Evolutionary conservation across 2,329 filamentous ascomycete species (phyloP), one percentile per base, ranked within the genome.

Genomic region (Tolypocladium inflatum): DNA sequence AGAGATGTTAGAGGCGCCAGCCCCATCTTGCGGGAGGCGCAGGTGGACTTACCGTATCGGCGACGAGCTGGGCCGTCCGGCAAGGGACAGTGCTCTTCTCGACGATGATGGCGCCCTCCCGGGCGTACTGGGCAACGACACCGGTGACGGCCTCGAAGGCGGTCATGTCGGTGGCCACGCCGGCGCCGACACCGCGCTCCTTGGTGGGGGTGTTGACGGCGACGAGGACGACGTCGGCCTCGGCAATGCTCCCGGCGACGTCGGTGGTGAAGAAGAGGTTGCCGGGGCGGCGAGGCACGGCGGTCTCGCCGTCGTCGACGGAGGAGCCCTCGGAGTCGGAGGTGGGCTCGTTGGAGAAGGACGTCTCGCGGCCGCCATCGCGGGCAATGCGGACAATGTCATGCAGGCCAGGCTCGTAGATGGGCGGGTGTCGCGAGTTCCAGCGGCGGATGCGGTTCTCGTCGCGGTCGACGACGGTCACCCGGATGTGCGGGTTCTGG

Each of bases 61-160:
- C 79, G 43, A 91, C 84, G 38, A 85, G 80, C 63, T 89, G 80
- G 2, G 88, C 87, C 6, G 89, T 91, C 60, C 86, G 78, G 69
- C 87, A 90, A 3, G 89, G 89, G 33, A 92, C 89, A 0, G 89
- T 93, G 58, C 84, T 88, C 76, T 92, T 93, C 75, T 92, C 89
- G 23, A 92, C 89, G 55, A 93, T 83, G 57, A 92, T 89, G 57
- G 87, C 83, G 54, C 85, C 86, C 21, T 80, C 76, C 37, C 80
- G 83, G 3, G 88, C 86, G 61, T 86, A 77, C 62, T 82, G 76
- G 11, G 88, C 89, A 39, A 92, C 85, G 57, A 83, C 82, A 55
- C 80, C 78, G 1, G 84, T 84, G 7, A 87, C 88, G 21, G 83
- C 83, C 69, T 92, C 88, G 33, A 92, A 82, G 13, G 84, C 83